phyloP scores from a whole-genome alignment of 2,329 filamentous ascomycete species.

The Sclerotinia nivalis region DNA sequence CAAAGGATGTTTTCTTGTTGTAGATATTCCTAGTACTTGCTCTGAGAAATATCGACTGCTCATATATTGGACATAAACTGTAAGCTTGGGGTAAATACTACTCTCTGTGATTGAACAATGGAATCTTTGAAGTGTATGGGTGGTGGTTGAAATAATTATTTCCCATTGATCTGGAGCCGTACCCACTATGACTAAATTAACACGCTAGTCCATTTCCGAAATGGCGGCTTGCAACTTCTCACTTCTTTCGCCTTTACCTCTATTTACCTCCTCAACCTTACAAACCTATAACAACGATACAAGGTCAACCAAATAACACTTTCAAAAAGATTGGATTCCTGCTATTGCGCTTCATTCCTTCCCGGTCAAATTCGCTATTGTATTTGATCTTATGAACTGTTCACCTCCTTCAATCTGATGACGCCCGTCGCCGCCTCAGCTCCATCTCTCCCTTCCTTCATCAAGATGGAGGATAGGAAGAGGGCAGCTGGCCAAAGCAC shows the following conservation, averaged over 20 bases:
- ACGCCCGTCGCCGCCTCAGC: slow-evolving; percentile 46
- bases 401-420: slow-evolving; percentile 52
- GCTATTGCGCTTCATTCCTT: slow-evolving; percentile 23
- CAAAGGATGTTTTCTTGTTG: slow-evolving; percentile 10
- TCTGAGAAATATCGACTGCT: background rate
- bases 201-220: slow-evolving; percentile 10
- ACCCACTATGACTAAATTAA: slow-evolving; percentile 21
- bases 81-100: background rate
- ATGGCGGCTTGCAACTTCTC: slow-evolving; percentile 21
- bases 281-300: slow-evolving; percentile 25
- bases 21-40: background rate
- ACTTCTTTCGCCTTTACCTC: slow-evolving; percentile 20
- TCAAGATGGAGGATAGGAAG: slow-evolving; percentile 99
- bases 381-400: slow-evolving; percentile 21
- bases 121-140: background rate
- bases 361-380: background rate
- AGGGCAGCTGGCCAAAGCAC: slow-evolving; percentile 68
- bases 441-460: slow-evolving; percentile 74
- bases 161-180: slow-evolving; percentile 20
- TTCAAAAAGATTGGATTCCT: background rate
- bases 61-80: background rate
- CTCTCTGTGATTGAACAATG: slow-evolving; percentile 11
- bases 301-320: slow-evolving; percentile 13
- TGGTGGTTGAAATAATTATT: slow-evolving; percentile 19
- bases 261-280: slow-evolving; percentile 13